Conservation (phyloP, 495 filamentous ascomycete genomes). For the Gamarada debralockiae region DNA sequence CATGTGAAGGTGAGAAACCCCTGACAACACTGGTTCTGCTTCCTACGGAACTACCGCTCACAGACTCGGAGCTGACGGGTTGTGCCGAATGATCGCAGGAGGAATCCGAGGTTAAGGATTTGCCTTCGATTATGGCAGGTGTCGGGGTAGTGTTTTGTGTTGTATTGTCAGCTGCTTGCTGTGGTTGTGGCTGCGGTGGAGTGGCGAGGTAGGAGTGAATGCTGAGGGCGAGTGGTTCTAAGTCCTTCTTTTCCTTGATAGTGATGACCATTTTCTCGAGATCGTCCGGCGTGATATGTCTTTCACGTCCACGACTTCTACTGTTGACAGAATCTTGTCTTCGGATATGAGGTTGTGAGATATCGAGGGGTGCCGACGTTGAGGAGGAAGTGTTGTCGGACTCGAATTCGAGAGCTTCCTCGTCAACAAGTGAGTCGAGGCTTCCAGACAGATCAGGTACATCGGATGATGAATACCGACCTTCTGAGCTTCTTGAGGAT, state of each 20-base stretch:
- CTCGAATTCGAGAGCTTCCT: slow-evolving; percentile 67
- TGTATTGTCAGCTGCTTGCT: neutral
- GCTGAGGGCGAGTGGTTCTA: slow-evolving; percentile 32
- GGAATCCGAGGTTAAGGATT: slow-evolving; percentile 6
- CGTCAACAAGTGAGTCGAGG: slow-evolving; percentile 74
- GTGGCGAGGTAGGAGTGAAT: slow-evolving; percentile 21
- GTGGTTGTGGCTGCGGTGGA: neutral
- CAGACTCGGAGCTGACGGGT: slow-evolving; percentile 10
- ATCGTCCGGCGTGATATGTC: slow-evolving; percentile 84
- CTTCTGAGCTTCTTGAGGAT: slow-evolving; percentile 37
- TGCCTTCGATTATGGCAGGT: slow-evolving; percentile 2
- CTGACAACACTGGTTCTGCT: slow-evolving; percentile 73
- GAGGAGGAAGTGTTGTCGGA: slow-evolving; percentile 44
- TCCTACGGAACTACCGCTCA: slow-evolving; percentile 33
- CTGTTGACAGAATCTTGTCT: slow-evolving; percentile 52
- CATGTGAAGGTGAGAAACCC: slow-evolving; percentile 78
- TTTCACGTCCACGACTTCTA: slow-evolving; percentile 69
- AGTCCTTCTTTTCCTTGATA: slow-evolving; percentile 76
- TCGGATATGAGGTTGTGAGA: slow-evolving; percentile 53
- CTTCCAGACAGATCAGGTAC: slow-evolving; percentile 88
- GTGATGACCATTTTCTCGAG: slow-evolving; percentile 88
- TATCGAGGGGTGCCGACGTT: slow-evolving; percentile 43
- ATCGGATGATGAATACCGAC: slow-evolving; percentile 43
- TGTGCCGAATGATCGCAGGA: slow-evolving; percentile 10
- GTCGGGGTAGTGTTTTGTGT: slow-evolving; percentile 6